Evolutionary conservation across 2,329 filamentous ascomycete genomes (phyloP).

Genomic region (Ilyonectria sp.): DNA sequence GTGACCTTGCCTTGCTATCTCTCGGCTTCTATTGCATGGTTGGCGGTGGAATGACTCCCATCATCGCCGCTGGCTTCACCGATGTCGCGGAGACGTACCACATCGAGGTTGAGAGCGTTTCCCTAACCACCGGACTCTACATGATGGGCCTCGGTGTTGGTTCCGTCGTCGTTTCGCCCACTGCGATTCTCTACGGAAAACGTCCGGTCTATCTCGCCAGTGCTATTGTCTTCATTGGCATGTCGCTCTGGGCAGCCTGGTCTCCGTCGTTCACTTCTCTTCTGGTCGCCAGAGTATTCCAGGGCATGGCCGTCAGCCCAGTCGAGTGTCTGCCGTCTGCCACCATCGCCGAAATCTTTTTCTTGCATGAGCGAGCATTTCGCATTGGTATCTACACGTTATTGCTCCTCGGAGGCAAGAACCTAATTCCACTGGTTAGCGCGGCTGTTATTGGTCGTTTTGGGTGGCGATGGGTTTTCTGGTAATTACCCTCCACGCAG

Average conservation of each 20-base stretch:
- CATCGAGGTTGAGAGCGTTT: constrained; percentile 80
- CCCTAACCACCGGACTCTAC: constrained; percentile 90
- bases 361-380: constrained; percentile 93
- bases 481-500: constrained; percentile 63
- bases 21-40: constrained; percentile 94
- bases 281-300: constrained; percentile 85
- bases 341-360: constrained; percentile 96
- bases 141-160: constrained; percentile 95
- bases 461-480: constrained; percentile 93
- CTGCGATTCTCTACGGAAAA: constrained; percentile 92
- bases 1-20: constrained; percentile 84
- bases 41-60: constrained; percentile 91
- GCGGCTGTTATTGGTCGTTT: constrained; percentile 85
- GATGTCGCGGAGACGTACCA: constrained; percentile 78
- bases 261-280: constrained; percentile 87
- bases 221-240: constrained; percentile 81
- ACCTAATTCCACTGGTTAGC: constrained; percentile 88
- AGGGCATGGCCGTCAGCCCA: constrained; percentile 89
- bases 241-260: constrained; percentile 87
- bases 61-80: constrained; percentile 91
- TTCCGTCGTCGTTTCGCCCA: constrained; percentile 87
- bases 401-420: constrained; percentile 91
- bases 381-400: constrained; percentile 94
- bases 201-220: constrained; percentile 89
- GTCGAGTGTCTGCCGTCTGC: constrained; percentile 95